phyloP scores from a whole-genome alignment of 768 basidiomycete genomes.

The Serendipita sp. region DNA sequence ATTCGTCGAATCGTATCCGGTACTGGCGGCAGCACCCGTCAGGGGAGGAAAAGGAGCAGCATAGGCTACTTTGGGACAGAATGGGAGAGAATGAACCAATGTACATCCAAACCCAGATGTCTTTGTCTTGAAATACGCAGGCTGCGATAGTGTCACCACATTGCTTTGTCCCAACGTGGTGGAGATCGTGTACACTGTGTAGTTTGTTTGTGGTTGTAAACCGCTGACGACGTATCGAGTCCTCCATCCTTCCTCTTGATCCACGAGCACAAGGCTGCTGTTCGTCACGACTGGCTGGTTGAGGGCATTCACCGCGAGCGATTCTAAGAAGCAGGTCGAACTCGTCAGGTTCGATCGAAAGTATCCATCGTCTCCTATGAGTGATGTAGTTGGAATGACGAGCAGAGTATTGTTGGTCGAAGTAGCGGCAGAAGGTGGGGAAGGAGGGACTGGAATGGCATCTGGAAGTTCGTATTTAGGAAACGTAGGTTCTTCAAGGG shows the following conservation, averaged over 20 bases:
- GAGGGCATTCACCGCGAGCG: conserved; percentile 14
- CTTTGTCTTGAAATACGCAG: conserved; percentile 62
- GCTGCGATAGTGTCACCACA: conserved; percentile 42
- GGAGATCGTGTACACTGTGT: conserved; percentile 55
- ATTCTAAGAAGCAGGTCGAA: neutral
- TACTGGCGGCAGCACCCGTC: conserved; percentile 20
- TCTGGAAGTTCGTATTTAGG: conserved; percentile 64
- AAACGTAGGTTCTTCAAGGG: conserved; percentile 29
- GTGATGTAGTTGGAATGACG: conserved; percentile 33
- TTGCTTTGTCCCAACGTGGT: conserved; percentile 16
- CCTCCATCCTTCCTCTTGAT: conserved; percentile 39
- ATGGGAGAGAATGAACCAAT: conserved; percentile 54
- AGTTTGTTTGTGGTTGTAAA: conserved; percentile 53
- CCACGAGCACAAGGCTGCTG: conserved; percentile 35
- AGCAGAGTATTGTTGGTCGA: conserved; percentile 40
- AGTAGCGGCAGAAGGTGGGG: conserved; percentile 22
- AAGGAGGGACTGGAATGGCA: conserved; percentile 34
- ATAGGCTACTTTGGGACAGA: conserved; percentile 56
- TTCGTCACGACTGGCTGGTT: conserved; percentile 16
- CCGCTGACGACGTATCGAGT: conserved; percentile 50
- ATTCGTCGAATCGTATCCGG: conserved; percentile 34
- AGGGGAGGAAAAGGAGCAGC: conserved; percentile 49
- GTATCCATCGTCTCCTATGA: neutral
- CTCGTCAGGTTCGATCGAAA: neutral
- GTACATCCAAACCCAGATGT: conserved; percentile 57